phyloP scores from a whole-genome alignment of 805 yeast species.

The Wickerhamiella lipophila region DNA sequence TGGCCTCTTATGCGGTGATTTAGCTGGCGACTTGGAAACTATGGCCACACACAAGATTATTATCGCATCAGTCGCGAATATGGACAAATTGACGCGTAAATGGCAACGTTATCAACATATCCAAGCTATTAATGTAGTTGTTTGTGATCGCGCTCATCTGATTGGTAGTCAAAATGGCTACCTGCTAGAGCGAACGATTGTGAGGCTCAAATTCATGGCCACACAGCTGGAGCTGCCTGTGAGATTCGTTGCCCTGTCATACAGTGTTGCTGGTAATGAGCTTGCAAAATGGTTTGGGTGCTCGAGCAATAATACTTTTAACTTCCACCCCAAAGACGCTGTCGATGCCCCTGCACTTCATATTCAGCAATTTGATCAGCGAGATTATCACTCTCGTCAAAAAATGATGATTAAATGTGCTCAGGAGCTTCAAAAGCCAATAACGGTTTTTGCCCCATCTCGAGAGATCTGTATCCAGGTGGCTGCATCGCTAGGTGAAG shows the following conservation, averaged over 20 bases:
- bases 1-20: constrained; percentile 44
- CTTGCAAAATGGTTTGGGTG: constrained; percentile 82
- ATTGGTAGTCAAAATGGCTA: constrained; percentile 51
- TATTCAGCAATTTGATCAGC: neutral
- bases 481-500: neutral
- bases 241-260: constrained; percentile 57
- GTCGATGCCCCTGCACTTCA: neutral
- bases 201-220: constrained; percentile 60
- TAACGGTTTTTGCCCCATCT: neutral
- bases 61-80: constrained; percentile 67
- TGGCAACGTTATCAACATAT: constrained; percentile 70
- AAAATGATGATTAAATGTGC: constrained; percentile 1
- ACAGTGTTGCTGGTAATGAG: constrained; percentile 62
- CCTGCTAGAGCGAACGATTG: constrained; percentile 53
- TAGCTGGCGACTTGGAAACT: constrained; percentile 28
- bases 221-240: constrained; percentile 46
- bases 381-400: neutral
- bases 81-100: constrained; percentile 57
- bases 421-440: neutral
- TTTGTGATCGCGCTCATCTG: constrained; percentile 62
- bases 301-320: constrained; percentile 44
- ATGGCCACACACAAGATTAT: constrained; percentile 52
- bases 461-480: neutral
- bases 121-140: constrained; percentile 51
- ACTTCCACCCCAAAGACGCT: constrained; percentile 54